These are phyloP conservation scores for Aspergillus sp. DNA, from an alignment of 2,329 filamentous ascomycete genomes.

Conservation along the genomic window DNA sequence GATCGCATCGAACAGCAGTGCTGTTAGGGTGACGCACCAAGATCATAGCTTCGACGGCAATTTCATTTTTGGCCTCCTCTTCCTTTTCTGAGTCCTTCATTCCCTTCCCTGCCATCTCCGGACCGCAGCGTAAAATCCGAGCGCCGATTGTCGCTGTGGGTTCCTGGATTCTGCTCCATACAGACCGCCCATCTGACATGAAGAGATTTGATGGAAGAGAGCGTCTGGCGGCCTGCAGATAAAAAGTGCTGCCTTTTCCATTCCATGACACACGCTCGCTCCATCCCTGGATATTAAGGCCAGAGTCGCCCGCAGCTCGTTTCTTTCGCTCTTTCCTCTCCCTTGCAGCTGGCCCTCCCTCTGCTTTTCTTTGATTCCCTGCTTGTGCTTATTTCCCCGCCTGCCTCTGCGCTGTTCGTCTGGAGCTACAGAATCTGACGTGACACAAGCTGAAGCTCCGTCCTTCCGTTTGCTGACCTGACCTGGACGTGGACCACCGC, in stretches of 20 bases:
- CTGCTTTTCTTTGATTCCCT: background rate
- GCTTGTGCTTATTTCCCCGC: conserved; percentile 8
- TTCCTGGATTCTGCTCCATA: background rate
- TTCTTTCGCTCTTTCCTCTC: background rate
- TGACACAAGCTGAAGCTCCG: conserved; percentile 11
- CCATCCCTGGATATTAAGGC: conserved; percentile 9
- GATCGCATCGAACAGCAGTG: conserved; percentile 4
- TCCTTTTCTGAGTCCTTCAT: background rate
- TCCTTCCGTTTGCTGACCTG: background rate
- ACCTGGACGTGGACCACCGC: background rate
- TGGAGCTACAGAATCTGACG: background rate
- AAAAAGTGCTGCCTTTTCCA: conserved; percentile 8
- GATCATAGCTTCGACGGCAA: conserved; percentile 3
- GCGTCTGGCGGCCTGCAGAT: too few relatives aligned
- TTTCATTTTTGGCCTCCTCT: background rate
- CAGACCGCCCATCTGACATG: conserved; percentile 5
- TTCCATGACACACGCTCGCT: conserved; percentile 7
- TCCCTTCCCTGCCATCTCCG: background rate
- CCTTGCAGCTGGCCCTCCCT: background rate
- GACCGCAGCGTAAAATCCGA: background rate
- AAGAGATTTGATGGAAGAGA: background rate
- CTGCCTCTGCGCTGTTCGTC: conserved; percentile 1
- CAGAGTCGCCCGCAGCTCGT: background rate
- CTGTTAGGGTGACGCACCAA: conserved; percentile 7
- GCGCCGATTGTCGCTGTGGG: background rate